Evolutionary conservation across 805 yeast genomes (phyloP).

Genomic region (Barnettozyma pratensis): DNA sequence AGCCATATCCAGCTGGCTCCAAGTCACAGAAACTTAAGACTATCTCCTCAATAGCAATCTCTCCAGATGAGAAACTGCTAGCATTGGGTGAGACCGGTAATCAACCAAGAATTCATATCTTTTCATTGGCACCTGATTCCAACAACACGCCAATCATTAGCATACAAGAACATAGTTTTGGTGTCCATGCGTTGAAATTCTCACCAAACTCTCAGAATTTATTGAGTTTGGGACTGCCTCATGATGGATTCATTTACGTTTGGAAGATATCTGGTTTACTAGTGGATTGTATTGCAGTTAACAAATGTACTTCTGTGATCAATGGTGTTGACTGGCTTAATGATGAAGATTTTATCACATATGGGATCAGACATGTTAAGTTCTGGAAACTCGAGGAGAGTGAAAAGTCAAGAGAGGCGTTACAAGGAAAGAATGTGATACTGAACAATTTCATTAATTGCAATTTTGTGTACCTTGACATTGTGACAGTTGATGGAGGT

Average conservation of each 20-base stretch:
- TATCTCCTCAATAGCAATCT: conserved; percentile 51
- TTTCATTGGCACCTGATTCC: conserved; percentile 49
- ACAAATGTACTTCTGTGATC: conserved; percentile 58
- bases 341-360: conserved; percentile 42
- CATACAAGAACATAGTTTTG: conserved; percentile 61
- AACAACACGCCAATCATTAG: conserved; percentile 44
- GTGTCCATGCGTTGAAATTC: conserved; percentile 49
- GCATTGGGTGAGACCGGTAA: conserved; percentile 73
- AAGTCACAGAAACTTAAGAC: conserved; percentile 40
- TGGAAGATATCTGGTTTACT: conserved; percentile 42
- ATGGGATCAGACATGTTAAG: conserved; percentile 58
- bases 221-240: conserved; percentile 60
- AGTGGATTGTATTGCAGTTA: conserved; percentile 41
- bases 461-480: conserved; percentile 39
- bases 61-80: conserved; percentile 47
- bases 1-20: background rate
- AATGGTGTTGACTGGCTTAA: conserved; percentile 50
- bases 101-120: conserved; percentile 58
- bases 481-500: conserved; percentile 15
- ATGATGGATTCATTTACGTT: conserved; percentile 62
- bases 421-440: conserved; percentile 57
- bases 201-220: conserved; percentile 52
- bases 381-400: conserved; percentile 48
- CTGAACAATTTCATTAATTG: conserved; percentile 44
- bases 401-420: conserved; percentile 22